Base-by-base conservation (phyloP, 2,329 filamentous ascomycete genomes). In the Rasamsonia emersonii region DNA sequence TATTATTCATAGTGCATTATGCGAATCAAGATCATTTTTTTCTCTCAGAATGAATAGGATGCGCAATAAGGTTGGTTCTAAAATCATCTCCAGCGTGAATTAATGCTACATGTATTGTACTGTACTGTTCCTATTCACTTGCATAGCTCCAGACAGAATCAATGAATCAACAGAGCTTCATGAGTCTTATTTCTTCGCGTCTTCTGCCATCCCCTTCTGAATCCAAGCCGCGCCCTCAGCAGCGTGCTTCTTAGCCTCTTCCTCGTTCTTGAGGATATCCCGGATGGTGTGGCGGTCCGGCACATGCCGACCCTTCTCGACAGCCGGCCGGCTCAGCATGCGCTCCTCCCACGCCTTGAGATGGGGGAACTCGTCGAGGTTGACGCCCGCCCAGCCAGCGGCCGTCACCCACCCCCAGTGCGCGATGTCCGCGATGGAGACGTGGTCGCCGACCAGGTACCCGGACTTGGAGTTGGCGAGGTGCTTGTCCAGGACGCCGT, bases 301-400 rank as follows among this genome's bases (percentile, higher is more conserved):
- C 9, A 89, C 76, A 59, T 89, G 70, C 34, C 77, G 68, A 13
- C 84, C 86, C 58, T 79, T 83, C 61, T 89, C 76, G 11, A 88
- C 72, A 2, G 69, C 85, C 0, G 80, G 77, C 1, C 85, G 72
- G 42, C 73, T 67, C 10, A 77, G 65, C 61, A 93, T 71, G 38
- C 68, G 70, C 45, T 82, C 73, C 40, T 89, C 70, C 86, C 86
- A 94, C 21, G 75, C 75, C 50, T 85, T 76, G 40, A 94, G 54
- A 29, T 73, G 56, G 3, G 85, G 84, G 59, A 89, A 93, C 38
- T 86, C 77, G 1, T 77, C 65, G 33, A 89, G 75, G 30, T 86
- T 73, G 25, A 86, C 53, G 10, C 79, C 79, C 0, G 70, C 64
- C 66, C 79, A 75, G 10, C 64, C 61, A 1, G 73, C 65, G 2